Percentiles rank a stretch among this genome's conserved stretches.
Evolutionary conservation across 495 filamentous ascomycete genomes (phyloP).

Genomic region (Lentithecium fluviatile): DNA sequence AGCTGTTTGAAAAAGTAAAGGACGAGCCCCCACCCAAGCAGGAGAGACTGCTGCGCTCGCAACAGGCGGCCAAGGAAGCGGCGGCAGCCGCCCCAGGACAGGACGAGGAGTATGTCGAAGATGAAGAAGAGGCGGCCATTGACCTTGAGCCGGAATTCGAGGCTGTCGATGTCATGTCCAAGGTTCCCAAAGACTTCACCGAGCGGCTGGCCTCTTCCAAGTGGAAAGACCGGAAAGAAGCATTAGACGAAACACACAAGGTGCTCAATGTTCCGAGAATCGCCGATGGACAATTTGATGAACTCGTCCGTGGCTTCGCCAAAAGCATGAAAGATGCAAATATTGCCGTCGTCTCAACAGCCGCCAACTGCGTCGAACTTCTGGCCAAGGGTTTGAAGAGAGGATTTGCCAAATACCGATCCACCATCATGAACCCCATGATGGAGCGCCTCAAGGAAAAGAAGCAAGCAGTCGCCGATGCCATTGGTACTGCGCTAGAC

Average conservation of each 20-base stretch:
- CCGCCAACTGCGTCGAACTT: slow-evolving; percentile 89
- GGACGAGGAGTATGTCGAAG: slow-evolving; percentile 53
- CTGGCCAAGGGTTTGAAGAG: slow-evolving; percentile 85
- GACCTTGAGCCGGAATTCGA: slow-evolving; percentile 73
- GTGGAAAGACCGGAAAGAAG: slow-evolving; percentile 98
- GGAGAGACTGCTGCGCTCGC: slow-evolving; percentile 81
- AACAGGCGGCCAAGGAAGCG: slow-evolving; percentile 76
- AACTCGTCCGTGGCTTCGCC: slow-evolving; percentile 76
- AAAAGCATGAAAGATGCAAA: slow-evolving; percentile 99
- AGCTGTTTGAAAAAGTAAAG: slow-evolving; percentile 89
- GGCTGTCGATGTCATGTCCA: slow-evolving; percentile 82
- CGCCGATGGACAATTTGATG: slow-evolving; percentile 84
- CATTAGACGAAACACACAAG: slow-evolving; percentile 75
- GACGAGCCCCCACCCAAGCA: slow-evolving; percentile 85
- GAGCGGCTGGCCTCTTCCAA: slow-evolving; percentile 85
- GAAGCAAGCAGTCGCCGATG: slow-evolving; percentile 86
- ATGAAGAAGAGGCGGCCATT: slow-evolving; percentile 70
- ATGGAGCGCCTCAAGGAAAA: slow-evolving; percentile 97
- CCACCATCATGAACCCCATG: slow-evolving; percentile 76
- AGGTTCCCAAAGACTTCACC: slow-evolving; percentile 74
- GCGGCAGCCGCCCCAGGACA: slow-evolving; percentile 61
- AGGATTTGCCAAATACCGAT: slow-evolving; percentile 75
- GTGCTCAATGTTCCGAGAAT: slow-evolving; percentile 84
- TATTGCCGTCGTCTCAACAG: slow-evolving; percentile 87
- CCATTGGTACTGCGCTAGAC: slow-evolving; percentile 79